Base-by-base conservation (phyloP, 352 stramenopile species). In the Pythium graminicola region DNA sequence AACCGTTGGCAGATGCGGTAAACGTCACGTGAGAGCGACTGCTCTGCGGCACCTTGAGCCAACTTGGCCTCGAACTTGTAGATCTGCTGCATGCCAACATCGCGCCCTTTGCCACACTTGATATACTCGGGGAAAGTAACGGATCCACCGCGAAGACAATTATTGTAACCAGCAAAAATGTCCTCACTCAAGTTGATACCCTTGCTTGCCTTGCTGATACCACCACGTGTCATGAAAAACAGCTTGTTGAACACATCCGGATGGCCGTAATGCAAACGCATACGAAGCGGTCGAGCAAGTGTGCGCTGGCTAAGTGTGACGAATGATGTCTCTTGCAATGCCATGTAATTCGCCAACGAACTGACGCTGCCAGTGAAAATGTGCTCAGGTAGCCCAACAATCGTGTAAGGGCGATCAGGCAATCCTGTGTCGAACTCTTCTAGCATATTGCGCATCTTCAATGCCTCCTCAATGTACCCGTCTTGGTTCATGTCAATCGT, bases 401-500 rank as follows among this genome's bases (percentile, higher is more conserved):
- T 99, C 32, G 95, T 77, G 73, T 96, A 73, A 65, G 95, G 73
- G 68, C 79, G 78, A 35, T 86, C 57, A 5, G 66, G 56, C 2
- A 81, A 73, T 10, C 82, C 80, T 33, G 76, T 73, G 57, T 95
- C 91, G 67, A 99, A 99, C 72, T 99, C 96, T 70, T 99, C 87
- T 1, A 99, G 78, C 67, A 98, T 79, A 66, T 99, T 99, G 47
- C 96, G 86, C 95, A 99, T 99, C 72, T 99, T 99, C 6, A 99
- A 74, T 5, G 89, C 85, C 70, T 99, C 97, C 62, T 99, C 97
- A 36, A 99, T 97, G 69, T 99, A 99, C 39, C 94, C 94, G 67
- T 98, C 93, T 65, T 99, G 97, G 72, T 99, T 99, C 97, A 99
- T 99, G 67, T 99, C 97, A 69, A 99, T 99, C 9, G 95, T 98